These are phyloP conservation scores for Malassezia arunalokei DNA, from an alignment of 1,284 basidiomycete genomes.

Conservation along the genomic window DNA sequence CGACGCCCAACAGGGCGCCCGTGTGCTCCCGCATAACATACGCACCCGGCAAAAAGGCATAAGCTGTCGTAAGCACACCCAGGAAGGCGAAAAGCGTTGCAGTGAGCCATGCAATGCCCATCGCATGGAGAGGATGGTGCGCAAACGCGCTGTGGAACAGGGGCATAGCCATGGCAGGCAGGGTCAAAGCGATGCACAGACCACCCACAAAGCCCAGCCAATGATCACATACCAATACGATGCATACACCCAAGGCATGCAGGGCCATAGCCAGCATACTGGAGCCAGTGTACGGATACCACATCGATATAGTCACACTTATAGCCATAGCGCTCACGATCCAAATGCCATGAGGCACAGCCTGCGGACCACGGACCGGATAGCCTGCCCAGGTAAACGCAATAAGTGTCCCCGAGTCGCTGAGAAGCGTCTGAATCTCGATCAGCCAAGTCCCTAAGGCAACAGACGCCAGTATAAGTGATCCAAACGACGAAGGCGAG, in stretches of 20 bases:
- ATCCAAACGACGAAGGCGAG: background rate
- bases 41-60: constrained; percentile 83
- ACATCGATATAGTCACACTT: constrained; percentile 48
- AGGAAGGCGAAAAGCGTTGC: constrained; percentile 32
- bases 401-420: constrained; percentile 69
- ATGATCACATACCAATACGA: constrained; percentile 53
- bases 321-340: constrained; percentile 59
- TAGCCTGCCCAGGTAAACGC: constrained; percentile 87
- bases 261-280: background rate
- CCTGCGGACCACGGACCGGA: constrained; percentile 53
- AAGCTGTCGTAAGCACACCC: constrained; percentile 66
- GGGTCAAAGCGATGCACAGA: constrained; percentile 57
- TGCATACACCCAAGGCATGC: background rate
- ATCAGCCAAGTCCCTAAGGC: constrained; percentile 30
- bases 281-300: background rate
- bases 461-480: constrained; percentile 18
- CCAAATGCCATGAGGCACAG: constrained; percentile 61
- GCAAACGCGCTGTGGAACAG: constrained; percentile 24
- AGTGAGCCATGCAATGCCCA: constrained; percentile 29
- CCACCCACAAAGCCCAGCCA: constrained; percentile 68
- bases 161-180: constrained; percentile 40
- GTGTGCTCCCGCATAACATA: constrained; percentile 67
- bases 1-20: constrained; percentile 47
- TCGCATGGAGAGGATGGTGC: constrained; percentile 29
- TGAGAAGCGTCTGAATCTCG: constrained; percentile 60